Evolutionary conservation across 805 yeast species (phyloP).

Genomic region (Grigorovia transvaalensis): DNA sequence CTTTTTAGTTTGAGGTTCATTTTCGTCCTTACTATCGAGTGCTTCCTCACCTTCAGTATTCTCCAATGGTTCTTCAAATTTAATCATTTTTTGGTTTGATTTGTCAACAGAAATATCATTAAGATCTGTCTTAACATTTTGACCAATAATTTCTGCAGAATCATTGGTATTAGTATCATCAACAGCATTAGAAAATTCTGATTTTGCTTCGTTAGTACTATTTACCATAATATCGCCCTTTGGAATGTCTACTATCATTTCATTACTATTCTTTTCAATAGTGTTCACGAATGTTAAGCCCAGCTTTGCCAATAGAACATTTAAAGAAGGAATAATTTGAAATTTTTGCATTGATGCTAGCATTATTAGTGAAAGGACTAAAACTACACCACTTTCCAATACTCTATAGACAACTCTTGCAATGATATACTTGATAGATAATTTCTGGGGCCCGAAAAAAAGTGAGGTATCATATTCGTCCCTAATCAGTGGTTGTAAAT

Average conservation of each 20-base stretch:
- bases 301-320: conserved; percentile 23
- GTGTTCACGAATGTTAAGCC: conserved; percentile 16
- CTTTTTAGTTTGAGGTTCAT: conserved; percentile 22
- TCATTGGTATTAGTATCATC: not conserved
- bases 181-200: not conserved
- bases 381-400: conserved; percentile 33
- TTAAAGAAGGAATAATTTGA: conserved; percentile 27
- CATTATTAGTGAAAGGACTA: conserved; percentile 24
- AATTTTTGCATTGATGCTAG: conserved; percentile 24
- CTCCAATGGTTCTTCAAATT: not conserved
- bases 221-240: too few relatives aligned
- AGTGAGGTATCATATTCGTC: not conserved
- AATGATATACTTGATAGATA: not conserved
- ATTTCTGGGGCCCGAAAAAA: not conserved
- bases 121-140: not conserved
- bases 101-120: not conserved
- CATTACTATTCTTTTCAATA: conserved; percentile 1
- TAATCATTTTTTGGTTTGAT: not conserved
- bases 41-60: not conserved
- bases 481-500: not conserved
- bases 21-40: conserved; percentile 2
- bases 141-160: not conserved
- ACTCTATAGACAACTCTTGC: conserved; percentile 17
- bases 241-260: too few relatives aligned
- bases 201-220: not conserved